Conservation (phyloP, 2,329 filamentous ascomycete species). For the Paecilomyces niveus region DNA sequence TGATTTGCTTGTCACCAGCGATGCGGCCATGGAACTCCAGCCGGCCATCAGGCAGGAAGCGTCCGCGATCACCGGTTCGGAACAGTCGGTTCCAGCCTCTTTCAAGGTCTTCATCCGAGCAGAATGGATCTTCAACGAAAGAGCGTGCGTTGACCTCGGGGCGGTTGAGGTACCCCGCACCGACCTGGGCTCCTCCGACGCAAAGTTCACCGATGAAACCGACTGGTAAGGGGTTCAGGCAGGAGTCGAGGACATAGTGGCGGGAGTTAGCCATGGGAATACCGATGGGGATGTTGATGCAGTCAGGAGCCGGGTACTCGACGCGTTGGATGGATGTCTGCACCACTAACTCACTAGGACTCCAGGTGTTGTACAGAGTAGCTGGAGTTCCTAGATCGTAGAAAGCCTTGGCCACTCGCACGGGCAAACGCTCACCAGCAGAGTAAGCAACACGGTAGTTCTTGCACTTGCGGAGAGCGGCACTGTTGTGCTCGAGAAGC, state of each 20-base stretch:
- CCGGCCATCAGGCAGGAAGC: slow-evolving; percentile 11
- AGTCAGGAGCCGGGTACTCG: slow-evolving; percentile 44
- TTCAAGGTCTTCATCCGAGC: not conserved
- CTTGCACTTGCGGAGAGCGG: slow-evolving; percentile 7
- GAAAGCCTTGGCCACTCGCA: slow-evolving; percentile 40
- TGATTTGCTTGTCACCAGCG: slow-evolving; percentile 11
- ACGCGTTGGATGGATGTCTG: slow-evolving; percentile 23
- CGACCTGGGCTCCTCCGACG: slow-evolving; percentile 22
- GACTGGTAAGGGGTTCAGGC: slow-evolving; percentile 28
- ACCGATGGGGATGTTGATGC: slow-evolving; percentile 39
- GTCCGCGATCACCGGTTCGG: slow-evolving; percentile 16
- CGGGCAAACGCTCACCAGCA: slow-evolving; percentile 12
- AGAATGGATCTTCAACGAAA: slow-evolving; percentile 11
- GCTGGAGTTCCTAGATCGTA: slow-evolving; percentile 9
- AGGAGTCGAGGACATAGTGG: slow-evolving; percentile 33
- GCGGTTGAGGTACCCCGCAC: slow-evolving; percentile 8
- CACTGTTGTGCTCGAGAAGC: slow-evolving; percentile 10
- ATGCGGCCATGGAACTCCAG: slow-evolving; percentile 17
- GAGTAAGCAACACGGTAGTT: slow-evolving; percentile 11
- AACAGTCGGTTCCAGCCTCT: slow-evolving; percentile 13
- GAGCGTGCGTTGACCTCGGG: slow-evolving; percentile 1
- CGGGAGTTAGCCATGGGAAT: slow-evolving; percentile 24
- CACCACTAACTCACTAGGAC: slow-evolving; percentile 13
- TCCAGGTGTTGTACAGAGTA: slow-evolving; percentile 12
- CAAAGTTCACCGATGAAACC: slow-evolving; percentile 36